Percentiles rank a stretch among this genome's conserved stretches.
These are phyloP conservation scores for Picea engelmannii DNA, from an alignment of 83 land plant species.

Conservation along the genomic window DNA sequence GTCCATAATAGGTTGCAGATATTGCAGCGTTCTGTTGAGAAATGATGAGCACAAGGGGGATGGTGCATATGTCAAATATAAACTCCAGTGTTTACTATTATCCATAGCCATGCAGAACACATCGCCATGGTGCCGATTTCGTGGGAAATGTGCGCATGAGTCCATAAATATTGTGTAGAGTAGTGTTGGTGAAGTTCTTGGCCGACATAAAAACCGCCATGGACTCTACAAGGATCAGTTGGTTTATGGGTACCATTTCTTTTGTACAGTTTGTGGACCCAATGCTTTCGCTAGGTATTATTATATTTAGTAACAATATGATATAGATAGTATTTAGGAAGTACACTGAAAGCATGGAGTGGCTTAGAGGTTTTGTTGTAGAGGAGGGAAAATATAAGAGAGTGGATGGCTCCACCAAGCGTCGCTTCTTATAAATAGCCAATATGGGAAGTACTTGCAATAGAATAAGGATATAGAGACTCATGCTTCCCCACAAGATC, in stretches of 20 bases:
- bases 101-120: constrained; percentile 90
- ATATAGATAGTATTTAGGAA: no score
- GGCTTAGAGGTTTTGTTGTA: neutral
- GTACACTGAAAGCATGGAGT: no score
- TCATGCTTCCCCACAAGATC: constrained; percentile 10
- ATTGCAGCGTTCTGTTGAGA: no score
- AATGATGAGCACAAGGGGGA: constrained; percentile 36
- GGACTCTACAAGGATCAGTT: neutral
- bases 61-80: constrained; percentile 61
- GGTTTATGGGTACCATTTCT: no score
- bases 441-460: constrained; percentile 4
- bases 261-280: no score
- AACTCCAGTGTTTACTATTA: constrained; percentile 73
- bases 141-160: constrained; percentile 9
- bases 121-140: constrained; percentile 36
- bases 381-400: neutral
- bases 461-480: constrained; percentile 11
- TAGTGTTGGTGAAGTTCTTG: constrained; percentile 46
- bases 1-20: no score
- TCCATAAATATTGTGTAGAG: constrained; percentile 31
- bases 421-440: neutral
- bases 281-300: no score
- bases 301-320: no score
- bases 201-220: constrained; percentile 72
- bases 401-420: neutral